Evolutionary conservation across 345 rosid genomes (phyloP), one percentile per base, ranked within the genome.

Genomic region (Camelina neglecta): DNA sequence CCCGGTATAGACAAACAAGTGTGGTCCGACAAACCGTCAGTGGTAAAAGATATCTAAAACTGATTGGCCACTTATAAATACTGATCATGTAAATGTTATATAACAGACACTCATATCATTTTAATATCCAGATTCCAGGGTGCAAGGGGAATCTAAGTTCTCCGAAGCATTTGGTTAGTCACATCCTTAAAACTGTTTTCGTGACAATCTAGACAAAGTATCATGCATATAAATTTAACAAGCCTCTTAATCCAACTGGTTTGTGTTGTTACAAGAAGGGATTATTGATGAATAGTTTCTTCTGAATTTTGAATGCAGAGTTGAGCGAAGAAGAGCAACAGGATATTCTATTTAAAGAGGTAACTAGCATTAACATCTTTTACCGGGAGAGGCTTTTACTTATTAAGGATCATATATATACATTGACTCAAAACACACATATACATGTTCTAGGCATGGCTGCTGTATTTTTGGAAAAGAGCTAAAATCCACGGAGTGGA

Each of bases 261-360:
- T 64, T n/a, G 53, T 66, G 71, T 62, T 44, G 33, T 35, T 33
- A 18, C 65, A 45, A 55, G 23, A 29, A 45, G 20, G 68, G 51
- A 8, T 29, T 69, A 63, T 9, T 75, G 21, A 49, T 41, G 61
- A 63, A 45, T 51, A 16, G 8, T 63, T 63, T 67, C 45, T 44
- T 62, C 51, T 65, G 48, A 59, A 55, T 44, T 67, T 65, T 65
- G 47, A 67, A 69, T 84, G 85, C 92, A 95, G 97, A 87, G 77
- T 71, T 95, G 74, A 83, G 97, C 51, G 80, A 84, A 35, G 87
- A 77, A 44, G 97, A 95, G 83, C 85, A 85, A 59, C 91, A 92
- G 71, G 99, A 95, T 85, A 85, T 88, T 84, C 85, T 85, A 69
- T 95, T 95, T 83, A 95, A 92, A 79, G 87, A 89, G 96, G 97